Conservation (phyloP, 2,329 filamentous ascomycete species). For the Hypoxylon sp. region DNA sequence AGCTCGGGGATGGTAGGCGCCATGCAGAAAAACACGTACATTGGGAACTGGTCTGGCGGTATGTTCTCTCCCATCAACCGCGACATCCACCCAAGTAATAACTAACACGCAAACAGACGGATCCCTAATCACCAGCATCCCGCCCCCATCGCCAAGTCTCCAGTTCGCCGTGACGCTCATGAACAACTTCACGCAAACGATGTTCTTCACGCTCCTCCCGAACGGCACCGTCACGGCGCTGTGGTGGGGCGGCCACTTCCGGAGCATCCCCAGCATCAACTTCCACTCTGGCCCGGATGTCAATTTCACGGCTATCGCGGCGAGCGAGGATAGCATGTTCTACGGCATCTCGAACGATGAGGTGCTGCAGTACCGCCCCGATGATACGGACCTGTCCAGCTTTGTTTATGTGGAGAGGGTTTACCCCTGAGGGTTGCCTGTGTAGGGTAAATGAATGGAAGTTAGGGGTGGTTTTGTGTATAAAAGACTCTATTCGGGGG, state of each 20-base stretch:
- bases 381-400: slow-evolving; percentile 18
- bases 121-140: slow-evolving; percentile 12
- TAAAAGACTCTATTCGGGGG: neutral
- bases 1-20: slow-evolving; percentile 14
- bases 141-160: slow-evolving; percentile 11
- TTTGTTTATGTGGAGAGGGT: slow-evolving; percentile 36
- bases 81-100: neutral
- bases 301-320: slow-evolving; percentile 43
- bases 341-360: slow-evolving; percentile 41
- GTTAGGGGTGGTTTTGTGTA: neutral
- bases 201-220: slow-evolving; percentile 21
- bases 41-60: slow-evolving; percentile 1
- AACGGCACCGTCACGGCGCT: slow-evolving; percentile 27
- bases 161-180: slow-evolving; percentile 37
- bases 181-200: slow-evolving; percentile 23
- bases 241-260: slow-evolving; percentile 15
- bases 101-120: slow-evolving; percentile 15
- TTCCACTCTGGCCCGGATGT: slow-evolving; percentile 26
- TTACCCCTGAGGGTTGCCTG: slow-evolving; percentile 29
- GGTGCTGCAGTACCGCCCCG: slow-evolving; percentile 31
- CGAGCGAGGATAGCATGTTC: slow-evolving; percentile 37
- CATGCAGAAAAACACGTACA: slow-evolving; percentile 25
- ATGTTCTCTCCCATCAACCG: neutral
- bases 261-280: slow-evolving; percentile 11
- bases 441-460: neutral